Evolutionary conservation across 768 basidiomycete species (phyloP).

Genomic region (Paxillus involutus): DNA sequence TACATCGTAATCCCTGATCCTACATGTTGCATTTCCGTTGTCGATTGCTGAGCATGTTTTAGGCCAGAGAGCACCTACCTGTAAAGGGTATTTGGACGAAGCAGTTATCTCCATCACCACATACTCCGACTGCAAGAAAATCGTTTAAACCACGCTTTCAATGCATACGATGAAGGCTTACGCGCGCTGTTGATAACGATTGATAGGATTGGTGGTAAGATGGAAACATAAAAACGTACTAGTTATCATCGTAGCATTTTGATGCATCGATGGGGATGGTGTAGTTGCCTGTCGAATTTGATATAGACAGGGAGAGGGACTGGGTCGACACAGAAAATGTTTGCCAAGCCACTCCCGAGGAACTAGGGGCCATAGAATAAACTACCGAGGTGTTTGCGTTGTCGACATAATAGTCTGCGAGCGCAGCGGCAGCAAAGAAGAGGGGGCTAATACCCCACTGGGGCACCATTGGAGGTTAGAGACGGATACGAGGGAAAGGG

Average conservation of each 20-base stretch:
- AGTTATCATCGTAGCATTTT: constrained; percentile 23
- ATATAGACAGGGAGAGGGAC: constrained; percentile 3
- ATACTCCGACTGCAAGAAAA: constrained; percentile 14
- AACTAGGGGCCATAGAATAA: constrained; percentile 17
- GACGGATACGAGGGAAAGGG: too few relatives aligned
- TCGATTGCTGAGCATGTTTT: not conserved
- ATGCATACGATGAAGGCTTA: constrained; percentile 4
- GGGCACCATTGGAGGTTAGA: constrained; percentile 1
- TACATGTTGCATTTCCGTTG: not conserved
- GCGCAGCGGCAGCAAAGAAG: constrained; percentile 11
- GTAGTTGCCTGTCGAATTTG: constrained; percentile 20
- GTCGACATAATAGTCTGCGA: constrained; percentile 24
- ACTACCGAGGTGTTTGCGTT: constrained; percentile 19
- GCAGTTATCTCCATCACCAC: constrained; percentile 13
- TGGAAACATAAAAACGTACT: constrained; percentile 14
- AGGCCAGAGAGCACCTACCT: constrained; percentile 4
- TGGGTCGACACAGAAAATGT: constrained; percentile 1
- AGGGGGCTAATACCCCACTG: constrained; percentile 3
- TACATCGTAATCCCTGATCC: constrained; percentile 29
- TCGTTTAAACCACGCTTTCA: not conserved
- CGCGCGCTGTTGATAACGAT: constrained; percentile 10
- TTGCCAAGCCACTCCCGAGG: constrained; percentile 12
- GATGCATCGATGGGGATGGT: constrained; percentile 16
- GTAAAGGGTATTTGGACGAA: constrained; percentile 19
- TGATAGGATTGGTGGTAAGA: not conserved